Conservation (phyloP, 1,284 basidiomycete genomes). For the Coniferiporia weirii region DNA sequence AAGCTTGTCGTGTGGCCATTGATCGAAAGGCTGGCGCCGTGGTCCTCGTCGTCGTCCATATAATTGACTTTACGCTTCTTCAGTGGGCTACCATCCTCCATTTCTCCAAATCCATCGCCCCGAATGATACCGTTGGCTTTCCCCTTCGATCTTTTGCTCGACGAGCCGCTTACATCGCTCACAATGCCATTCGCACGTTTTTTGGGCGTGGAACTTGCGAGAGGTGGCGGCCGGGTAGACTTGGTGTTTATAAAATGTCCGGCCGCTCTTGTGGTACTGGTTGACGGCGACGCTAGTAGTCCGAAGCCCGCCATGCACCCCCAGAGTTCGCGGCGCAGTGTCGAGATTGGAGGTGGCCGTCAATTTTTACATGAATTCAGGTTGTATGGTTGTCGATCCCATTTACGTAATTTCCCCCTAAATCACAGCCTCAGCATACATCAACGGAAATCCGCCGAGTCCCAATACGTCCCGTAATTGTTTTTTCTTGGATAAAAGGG, state of each 20-base stretch:
- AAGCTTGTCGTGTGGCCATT: conserved; percentile 10
- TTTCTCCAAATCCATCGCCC: not conserved
- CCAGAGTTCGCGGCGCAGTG: not conserved
- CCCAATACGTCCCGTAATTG: too few relatives aligned
- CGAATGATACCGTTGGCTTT: not conserved
- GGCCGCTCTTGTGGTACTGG: not conserved
- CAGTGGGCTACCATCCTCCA: not conserved
- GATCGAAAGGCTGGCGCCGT: conserved; percentile 16
- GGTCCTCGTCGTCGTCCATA: conserved; percentile 28
- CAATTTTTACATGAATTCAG: not conserved
- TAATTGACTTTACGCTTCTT: conserved; percentile 25
- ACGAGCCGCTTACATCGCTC: not conserved
- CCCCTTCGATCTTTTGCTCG: not conserved
- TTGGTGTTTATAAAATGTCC: not conserved
- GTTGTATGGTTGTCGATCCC: not conserved
- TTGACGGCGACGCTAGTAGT: not conserved
- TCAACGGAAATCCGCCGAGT: not conserved
- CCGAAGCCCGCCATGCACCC: not conserved
- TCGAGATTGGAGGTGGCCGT: not conserved
- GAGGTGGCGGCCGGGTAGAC: conserved; percentile 15
- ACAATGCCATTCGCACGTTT: conserved; percentile 7
- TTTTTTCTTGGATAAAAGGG: too few relatives aligned
- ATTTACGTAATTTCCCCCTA: not conserved
- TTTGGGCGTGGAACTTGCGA: conserved; percentile 18
- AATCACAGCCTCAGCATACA: not conserved